Conservation (phyloP, 768 basidiomycete species). For the Lactarius sanguifluus region DNA sequence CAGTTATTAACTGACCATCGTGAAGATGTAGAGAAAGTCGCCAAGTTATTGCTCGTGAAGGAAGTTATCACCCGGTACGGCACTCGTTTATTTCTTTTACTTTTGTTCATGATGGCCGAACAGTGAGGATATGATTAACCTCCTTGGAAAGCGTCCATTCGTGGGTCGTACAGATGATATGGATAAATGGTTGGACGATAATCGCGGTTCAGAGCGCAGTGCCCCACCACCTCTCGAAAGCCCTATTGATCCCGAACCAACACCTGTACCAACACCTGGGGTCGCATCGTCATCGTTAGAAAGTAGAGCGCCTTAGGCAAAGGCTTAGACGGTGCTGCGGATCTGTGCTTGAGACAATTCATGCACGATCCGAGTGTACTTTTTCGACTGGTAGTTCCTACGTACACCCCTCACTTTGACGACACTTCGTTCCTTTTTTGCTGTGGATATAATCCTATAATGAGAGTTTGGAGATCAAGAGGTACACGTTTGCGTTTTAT, state of each 20-base stretch:
- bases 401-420: constrained; percentile 15
- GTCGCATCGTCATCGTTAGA: constrained; percentile 48
- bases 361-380: constrained; percentile 11
- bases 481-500: constrained; percentile 47
- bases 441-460: constrained; percentile 9
- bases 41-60: constrained; percentile 85
- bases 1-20: constrained; percentile 77
- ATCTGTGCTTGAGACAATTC: constrained; percentile 5
- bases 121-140: constrained; percentile 84
- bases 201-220: constrained; percentile 56
- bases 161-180: constrained; percentile 81
- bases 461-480: constrained; percentile 36
- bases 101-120: constrained; percentile 8
- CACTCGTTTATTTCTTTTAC: not conserved
- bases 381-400: constrained; percentile 15
- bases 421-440: not conserved
- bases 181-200: constrained; percentile 95
- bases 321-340: constrained; percentile 13
- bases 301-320: constrained; percentile 31
- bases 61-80: constrained; percentile 90
- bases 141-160: constrained; percentile 84
- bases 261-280: constrained; percentile 44
- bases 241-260: constrained; percentile 36
- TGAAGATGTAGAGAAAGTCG: constrained; percentile 92
- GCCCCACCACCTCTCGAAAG: constrained; percentile 64